Conservation (phyloP, 257 asterid genomes). For the Striga asiatica region DNA sequence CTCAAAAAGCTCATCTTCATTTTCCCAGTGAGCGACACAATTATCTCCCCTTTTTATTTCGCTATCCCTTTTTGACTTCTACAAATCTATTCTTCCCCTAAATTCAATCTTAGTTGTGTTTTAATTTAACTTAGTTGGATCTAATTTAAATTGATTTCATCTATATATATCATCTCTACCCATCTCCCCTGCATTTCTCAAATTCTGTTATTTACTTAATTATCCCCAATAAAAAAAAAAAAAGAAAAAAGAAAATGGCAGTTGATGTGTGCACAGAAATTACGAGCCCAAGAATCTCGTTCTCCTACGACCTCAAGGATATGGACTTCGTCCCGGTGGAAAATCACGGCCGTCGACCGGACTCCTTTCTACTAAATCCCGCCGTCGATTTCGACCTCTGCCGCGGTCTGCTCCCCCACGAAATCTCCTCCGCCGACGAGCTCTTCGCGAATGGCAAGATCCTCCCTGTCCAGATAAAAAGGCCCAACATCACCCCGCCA, state of each 20-base stretch:
- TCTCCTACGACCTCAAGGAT: conserved; percentile 59
- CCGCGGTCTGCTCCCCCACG: conserved; percentile 17
- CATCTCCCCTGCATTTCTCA: not conserved
- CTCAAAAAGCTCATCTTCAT: conserved; percentile 36
- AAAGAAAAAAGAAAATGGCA: conserved; percentile 34
- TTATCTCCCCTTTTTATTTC: conserved; percentile 18
- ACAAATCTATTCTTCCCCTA: not conserved
- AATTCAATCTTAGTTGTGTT: not conserved
- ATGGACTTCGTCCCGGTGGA: conserved; percentile 33
- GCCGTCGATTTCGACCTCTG: conserved; percentile 36
- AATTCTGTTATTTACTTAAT: too few relatives aligned
- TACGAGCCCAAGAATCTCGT: conserved; percentile 53
- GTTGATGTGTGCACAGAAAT: conserved; percentile 52
- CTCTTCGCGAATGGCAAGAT: conserved; percentile 74
- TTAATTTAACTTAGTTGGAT: not conserved
- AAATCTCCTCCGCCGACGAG: conserved; percentile 69
- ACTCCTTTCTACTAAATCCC: conserved; percentile 1
- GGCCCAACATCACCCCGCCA: not conserved
- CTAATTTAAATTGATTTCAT: not conserved
- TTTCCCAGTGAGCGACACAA: conserved; percentile 1
- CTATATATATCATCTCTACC: not conserved
- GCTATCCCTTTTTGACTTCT: conserved; percentile 32
- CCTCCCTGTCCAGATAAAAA: conserved; percentile 53
- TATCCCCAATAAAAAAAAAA: not conserved
- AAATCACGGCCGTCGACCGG: not conserved